Base-by-base conservation (phyloP, 2,329 filamentous ascomycete genomes). In the Arthrobotrys entomopaga region DNA sequence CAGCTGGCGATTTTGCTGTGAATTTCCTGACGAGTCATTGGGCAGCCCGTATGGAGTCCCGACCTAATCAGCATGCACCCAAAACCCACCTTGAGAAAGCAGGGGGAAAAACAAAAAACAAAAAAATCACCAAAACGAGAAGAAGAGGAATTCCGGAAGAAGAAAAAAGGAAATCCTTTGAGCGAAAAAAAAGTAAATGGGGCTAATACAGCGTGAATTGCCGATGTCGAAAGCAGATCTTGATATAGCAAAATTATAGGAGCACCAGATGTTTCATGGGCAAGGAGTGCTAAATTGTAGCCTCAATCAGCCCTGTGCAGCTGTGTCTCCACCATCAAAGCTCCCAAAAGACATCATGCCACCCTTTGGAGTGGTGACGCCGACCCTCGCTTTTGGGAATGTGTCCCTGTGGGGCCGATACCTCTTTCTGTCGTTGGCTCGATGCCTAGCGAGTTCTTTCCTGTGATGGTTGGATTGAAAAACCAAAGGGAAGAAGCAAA, bases 211-310 rank as follows among this genome's bases (percentile, higher is more conserved):
- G 50, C 59, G 54, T 63, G 59, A 66, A 73, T 59, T 73, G 57
- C 63, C 58, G 70, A 74, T 67, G 70, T 74, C 70, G 63, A 74
- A 67, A 74, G 61, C 61, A 61, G 70, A 74, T 74, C 70, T 63
- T 58, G 70, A 74, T 74, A 65, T 49, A 74, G 63, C 70, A 74
- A 70, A 67, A 74, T 74, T 74, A 63, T 74, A 74, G 70, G 70
- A 74, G 56, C 70, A 54, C 46, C 43, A 20, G 58, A 63, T 65
- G 70, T 74, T 74, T 74, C 70, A 74, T 63, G 63, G 70, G 50
- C 70, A 20, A 63, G 63, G 57, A 74, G 20, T 29, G 19, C 46
- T 40, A 69, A 40, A 63, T 64, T 65, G 70, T 67, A 67, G 70
- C 70, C 70, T 74, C 70, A 74, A 74, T 74, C 70, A 74, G 70